Evolutionary conservation across 2,329 filamentous ascomycete species (phyloP), one percentile per base, ranked within the genome.

Genomic region (Monilinia vaccinii-corymbosi): DNA sequence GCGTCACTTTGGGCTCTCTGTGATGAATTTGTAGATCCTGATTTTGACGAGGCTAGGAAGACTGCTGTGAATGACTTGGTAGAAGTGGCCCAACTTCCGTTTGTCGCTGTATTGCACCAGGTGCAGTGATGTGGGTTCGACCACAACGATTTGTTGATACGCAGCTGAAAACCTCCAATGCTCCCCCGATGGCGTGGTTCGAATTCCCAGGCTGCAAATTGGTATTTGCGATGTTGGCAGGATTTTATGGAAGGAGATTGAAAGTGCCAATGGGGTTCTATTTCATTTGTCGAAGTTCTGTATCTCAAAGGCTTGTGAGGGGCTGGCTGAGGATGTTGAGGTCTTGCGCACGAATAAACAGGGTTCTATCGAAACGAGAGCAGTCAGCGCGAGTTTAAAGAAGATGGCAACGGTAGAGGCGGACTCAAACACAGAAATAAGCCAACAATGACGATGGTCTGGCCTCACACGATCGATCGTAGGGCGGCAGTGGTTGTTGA

Each of bases 401-500:
- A 46, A 46, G 28, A 59, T 53, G 53, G 40, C 23, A 44, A 36
- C 13, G 23, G 28, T 28, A 56, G 52, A 28, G 38, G 16, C 10
- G 25, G 32, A 25, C 31, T 25, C 28, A 23, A 45, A 59, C 48
- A 36, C 56, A 59, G 48, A 53, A 52, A 46, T 18, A 21, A 32
- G 23, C 31, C 36, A 36, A 49, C 28, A 53, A 36, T 46, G 56
- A 53, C 36, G 31, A 47, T 44, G 32, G 16, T 13, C 21, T 51
- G 32, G 21, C n/a, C 38, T 44, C 32, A 44, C 25, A 49, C n/a
- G 56, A n/a, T 36, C 31, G n/a, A 59, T 51, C 18, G 36, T 58
- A 53, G 23, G 40, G 56, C 47, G 56, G 56, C 56, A 53, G 48
- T 31, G 56, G 56, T 28, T 59, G 36, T 59, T 44, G n/a, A 58